Evolutionary conservation across 345 rosid genomes (phyloP).

Genomic region (Schrenkiella parvula): DNA sequence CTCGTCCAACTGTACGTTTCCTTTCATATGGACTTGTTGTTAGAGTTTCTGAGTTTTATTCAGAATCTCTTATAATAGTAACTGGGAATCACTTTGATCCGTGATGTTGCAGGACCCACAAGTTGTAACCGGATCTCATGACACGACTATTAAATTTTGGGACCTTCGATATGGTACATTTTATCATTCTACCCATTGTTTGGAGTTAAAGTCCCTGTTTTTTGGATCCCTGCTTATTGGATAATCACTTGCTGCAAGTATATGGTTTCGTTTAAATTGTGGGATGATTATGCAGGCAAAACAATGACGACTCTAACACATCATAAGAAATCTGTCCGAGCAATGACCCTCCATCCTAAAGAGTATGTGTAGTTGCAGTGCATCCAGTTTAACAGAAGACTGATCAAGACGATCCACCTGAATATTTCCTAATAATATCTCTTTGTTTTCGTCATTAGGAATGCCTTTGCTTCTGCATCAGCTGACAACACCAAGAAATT

Average conservation of each 20-base stretch:
- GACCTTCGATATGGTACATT: slow-evolving; percentile 87
- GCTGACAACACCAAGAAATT: slow-evolving; percentile 96
- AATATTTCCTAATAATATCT: neutral
- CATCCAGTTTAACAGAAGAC: neutral
- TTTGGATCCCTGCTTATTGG: neutral
- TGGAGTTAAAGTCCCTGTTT: neutral
- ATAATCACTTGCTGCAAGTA: neutral
- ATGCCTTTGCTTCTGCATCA: slow-evolving; percentile 93
- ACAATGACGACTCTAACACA: slow-evolving; percentile 92
- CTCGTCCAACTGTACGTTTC: slow-evolving; percentile 73
- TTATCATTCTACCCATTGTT: neutral
- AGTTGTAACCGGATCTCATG: slow-evolving; percentile 99
- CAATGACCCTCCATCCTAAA: slow-evolving; percentile 89
- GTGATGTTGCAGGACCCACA: slow-evolving; percentile 76
- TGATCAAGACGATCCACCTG: neutral
- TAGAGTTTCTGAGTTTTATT: neutral
- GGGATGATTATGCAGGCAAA: slow-evolving; percentile 55
- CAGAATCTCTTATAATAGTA: neutral
- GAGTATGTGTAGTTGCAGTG: slow-evolving; percentile 49
- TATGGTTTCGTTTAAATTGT: neutral
- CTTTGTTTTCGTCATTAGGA: slow-evolving; percentile 42
- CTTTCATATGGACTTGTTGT: neutral
- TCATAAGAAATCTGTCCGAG: slow-evolving; percentile 97
- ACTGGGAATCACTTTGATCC: slow-evolving; percentile 12
- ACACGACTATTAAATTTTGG: slow-evolving; percentile 94